phyloP scores from a whole-genome alignment of 1,284 basidiomycete species.

The Moesziomyces antarcticus region DNA sequence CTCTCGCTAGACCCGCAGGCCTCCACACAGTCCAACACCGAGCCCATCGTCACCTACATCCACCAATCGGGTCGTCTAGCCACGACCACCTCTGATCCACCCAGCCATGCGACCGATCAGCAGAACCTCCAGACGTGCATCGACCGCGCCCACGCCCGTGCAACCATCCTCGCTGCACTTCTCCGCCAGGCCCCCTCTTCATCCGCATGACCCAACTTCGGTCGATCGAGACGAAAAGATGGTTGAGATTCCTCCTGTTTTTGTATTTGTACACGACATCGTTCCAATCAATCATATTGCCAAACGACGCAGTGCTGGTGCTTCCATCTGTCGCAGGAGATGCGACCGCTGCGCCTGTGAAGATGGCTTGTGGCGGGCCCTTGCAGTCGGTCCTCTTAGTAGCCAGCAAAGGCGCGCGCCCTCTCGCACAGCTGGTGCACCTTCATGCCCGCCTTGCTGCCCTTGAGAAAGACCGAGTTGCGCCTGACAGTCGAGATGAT shows the following conservation, averaged over 20 bases:
- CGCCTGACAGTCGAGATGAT: conserved; percentile 62
- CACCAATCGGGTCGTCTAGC: conserved; percentile 35
- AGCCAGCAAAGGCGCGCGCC: conserved; percentile 63
- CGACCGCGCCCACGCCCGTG: conserved; percentile 21
- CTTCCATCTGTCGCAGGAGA: not conserved
- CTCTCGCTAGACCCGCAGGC: conserved; percentile 17
- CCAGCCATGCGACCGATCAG: conserved; percentile 15
- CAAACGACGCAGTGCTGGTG: no score
- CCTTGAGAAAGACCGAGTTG: conserved; percentile 63
- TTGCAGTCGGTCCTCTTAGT: conserved; percentile 19
- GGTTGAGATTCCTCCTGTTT: not conserved
- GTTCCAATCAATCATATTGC: conserved; percentile 7
- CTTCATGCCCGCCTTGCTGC: conserved; percentile 64
- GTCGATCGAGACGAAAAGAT: not conserved
- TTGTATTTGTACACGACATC: conserved; percentile 31
- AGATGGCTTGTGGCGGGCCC: no score
- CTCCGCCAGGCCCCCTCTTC: conserved; percentile 21
- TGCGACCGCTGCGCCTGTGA: conserved; percentile 1
- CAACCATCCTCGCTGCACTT: conserved; percentile 11
- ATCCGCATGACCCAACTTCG: not conserved
- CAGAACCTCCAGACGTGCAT: conserved; percentile 40
- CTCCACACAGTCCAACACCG: conserved; percentile 10
- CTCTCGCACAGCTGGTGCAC: conserved; percentile 66
- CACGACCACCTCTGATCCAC: conserved; percentile 7
- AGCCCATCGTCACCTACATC: conserved; percentile 25